Conservation (phyloP, 768 basidiomycete species). For the Mycena venus region DNA sequence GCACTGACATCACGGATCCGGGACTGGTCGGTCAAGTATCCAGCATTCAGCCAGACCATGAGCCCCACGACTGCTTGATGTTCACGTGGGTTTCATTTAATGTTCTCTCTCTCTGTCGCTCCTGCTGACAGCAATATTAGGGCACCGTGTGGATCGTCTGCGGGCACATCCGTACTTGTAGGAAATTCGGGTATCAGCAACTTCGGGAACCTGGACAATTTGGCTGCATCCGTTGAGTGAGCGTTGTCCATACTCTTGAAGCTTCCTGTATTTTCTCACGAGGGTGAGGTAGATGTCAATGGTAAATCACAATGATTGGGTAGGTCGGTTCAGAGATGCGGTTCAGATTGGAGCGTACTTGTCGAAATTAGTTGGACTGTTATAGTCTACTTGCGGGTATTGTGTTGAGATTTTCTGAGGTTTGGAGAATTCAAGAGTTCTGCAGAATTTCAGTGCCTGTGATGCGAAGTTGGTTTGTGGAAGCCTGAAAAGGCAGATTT, state of each 20-base stretch:
- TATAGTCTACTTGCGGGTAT: too few species aligned
- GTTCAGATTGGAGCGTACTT: too few species aligned
- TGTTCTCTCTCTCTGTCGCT: conserved; percentile 8
- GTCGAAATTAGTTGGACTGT: too few species aligned
- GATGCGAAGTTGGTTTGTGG: too few species aligned
- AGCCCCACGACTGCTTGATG: conserved; percentile 19
- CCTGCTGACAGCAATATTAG: conserved; percentile 20
- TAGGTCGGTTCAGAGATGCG: conserved; percentile 12
- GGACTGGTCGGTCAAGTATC: conserved; percentile 22
- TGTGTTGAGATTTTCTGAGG: too few species aligned
- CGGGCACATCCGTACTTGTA: conserved; percentile 10
- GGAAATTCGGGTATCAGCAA: conserved; percentile 8
- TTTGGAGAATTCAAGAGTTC: too few species aligned
- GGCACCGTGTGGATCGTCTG: conserved; percentile 7
- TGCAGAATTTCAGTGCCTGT: too few species aligned
- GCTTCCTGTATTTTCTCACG: conserved; percentile 13
- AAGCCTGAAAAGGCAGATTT: too few species aligned
- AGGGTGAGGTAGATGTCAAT: conserved; percentile 23
- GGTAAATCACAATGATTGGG: conserved; percentile 19
- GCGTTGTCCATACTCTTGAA: conserved; percentile 15
- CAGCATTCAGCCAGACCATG: conserved; percentile 12
- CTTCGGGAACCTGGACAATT: conserved; percentile 9
- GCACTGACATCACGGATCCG: conserved; percentile 12
- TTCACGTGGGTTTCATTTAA: conserved; percentile 7
- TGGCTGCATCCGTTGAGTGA: conserved; percentile 7